phyloP scores from a whole-genome alignment of 805 yeast species.

The Starmerella stellata region DNA sequence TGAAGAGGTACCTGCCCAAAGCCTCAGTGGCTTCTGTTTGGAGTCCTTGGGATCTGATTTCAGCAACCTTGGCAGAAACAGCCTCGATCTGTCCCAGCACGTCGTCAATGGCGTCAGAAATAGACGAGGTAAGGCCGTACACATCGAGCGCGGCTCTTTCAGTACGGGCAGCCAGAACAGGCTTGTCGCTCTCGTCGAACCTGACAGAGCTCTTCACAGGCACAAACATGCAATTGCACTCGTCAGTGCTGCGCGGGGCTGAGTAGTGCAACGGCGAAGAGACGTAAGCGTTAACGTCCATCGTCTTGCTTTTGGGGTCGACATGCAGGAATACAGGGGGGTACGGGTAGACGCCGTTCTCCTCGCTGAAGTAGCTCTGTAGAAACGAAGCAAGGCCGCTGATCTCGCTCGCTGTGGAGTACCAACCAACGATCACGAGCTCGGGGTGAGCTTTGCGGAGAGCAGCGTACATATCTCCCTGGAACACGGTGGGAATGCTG shows the following conservation, averaged over 20 bases:
- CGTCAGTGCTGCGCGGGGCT: constrained; percentile 19
- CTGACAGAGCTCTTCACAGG: constrained; percentile 53
- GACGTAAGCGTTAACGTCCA: constrained; percentile 53
- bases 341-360: constrained; percentile 50
- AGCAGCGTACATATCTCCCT: constrained; percentile 49
- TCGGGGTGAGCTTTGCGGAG: constrained; percentile 65
- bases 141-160: constrained; percentile 23
- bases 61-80: constrained; percentile 8
- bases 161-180: constrained; percentile 22
- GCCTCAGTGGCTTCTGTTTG: constrained; percentile 14
- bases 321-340: constrained; percentile 69
- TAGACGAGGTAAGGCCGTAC: constrained; percentile 23
- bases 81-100: constrained; percentile 25
- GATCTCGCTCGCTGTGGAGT: constrained; percentile 36
- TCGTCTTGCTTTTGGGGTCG: constrained; percentile 33
- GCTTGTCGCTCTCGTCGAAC: constrained; percentile 37
- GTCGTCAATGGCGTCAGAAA: constrained; percentile 23
- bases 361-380: constrained; percentile 63
- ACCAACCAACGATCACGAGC: constrained; percentile 72
- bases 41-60: constrained; percentile 2
- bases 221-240: constrained; percentile 42
- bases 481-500: constrained; percentile 58
- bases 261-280: constrained; percentile 56
- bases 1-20: constrained; percentile 49
- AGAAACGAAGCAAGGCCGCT: constrained; percentile 59